Conservation (phyloP, 768 basidiomycete genomes). For the Harrya chromipes region DNA sequence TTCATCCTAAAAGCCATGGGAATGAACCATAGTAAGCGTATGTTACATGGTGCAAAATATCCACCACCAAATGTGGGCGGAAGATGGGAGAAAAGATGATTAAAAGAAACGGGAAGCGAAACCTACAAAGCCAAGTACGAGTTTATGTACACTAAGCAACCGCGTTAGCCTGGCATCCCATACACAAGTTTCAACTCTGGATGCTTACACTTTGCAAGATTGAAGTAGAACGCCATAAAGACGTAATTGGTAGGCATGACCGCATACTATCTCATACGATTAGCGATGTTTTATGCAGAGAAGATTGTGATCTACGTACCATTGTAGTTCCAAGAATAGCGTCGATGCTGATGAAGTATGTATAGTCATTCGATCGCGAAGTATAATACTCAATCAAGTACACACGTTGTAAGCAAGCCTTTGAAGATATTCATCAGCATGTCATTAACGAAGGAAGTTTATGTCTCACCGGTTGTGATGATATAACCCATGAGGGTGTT, state of each 20-base stretch:
- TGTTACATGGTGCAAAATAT: too few species aligned
- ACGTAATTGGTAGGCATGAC: slow-evolving; percentile 55
- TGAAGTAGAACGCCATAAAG: slow-evolving; percentile 52
- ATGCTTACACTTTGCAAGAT: slow-evolving; percentile 50
- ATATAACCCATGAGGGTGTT: slow-evolving; percentile 47
- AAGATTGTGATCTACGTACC: slow-evolving; percentile 14
- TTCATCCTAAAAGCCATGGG: slow-evolving; percentile 37
- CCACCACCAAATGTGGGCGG: too few species aligned
- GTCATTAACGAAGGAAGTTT: slow-evolving; percentile 12
- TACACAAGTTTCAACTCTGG: background rate
- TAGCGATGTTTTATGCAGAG: background rate
- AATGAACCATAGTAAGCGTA: too few species aligned
- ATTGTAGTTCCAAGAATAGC: slow-evolving; percentile 44
- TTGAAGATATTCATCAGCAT: slow-evolving; percentile 23
- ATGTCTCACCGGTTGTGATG: slow-evolving; percentile 50
- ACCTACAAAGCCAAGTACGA: slow-evolving; percentile 48
- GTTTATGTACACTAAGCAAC: slow-evolving; percentile 48
- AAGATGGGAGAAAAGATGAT: background rate
- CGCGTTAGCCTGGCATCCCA: background rate
- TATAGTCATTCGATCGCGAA: background rate
- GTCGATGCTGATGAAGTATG: slow-evolving; percentile 38
- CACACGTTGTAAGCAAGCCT: slow-evolving; percentile 39
- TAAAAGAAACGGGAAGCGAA: background rate
- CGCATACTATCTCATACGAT: slow-evolving; percentile 32
- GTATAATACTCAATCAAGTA: background rate